Evolutionary conservation across 306 rosid species (phyloP).

Genomic region (Trifolium dubium): DNA sequence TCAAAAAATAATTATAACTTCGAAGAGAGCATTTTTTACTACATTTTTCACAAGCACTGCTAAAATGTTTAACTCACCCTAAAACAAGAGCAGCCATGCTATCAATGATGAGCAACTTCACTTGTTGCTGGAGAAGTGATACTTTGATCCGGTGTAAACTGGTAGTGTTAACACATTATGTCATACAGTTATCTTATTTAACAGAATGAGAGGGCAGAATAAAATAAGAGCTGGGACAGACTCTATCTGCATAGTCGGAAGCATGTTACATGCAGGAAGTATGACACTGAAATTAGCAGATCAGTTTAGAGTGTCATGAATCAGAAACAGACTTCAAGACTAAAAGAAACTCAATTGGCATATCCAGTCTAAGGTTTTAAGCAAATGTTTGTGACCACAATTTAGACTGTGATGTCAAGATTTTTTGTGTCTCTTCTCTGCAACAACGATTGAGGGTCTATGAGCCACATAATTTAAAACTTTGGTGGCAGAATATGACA

Average conservation of each 20-base stretch:
- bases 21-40: constrained; percentile 33
- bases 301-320: constrained; percentile 9
- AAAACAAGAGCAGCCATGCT: constrained; percentile 89
- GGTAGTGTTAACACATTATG: constrained; percentile 41
- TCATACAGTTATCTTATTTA: constrained; percentile 18
- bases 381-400: not conserved
- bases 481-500: too few relatives aligned
- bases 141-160: constrained; percentile 84
- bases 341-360: constrained; percentile 19
- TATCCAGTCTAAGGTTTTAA: constrained; percentile 13
- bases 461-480: not conserved
- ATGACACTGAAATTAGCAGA: constrained; percentile 10
- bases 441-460: not conserved
- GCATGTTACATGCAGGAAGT: not conserved
- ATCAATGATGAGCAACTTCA: constrained; percentile 85
- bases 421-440: not conserved
- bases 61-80: constrained; percentile 61
- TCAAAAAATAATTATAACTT: constrained; percentile 32
- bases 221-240: constrained; percentile 20
- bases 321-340: constrained; percentile 18
- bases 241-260: constrained; percentile 6
- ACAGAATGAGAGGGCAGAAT: constrained; percentile 18
- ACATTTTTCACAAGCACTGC: constrained; percentile 27
- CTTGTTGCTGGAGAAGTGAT: constrained; percentile 75
- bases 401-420: not conserved